Evolutionary conservation across 305 asterid genomes (phyloP).

Genomic region (Ilex paraguariensis): DNA sequence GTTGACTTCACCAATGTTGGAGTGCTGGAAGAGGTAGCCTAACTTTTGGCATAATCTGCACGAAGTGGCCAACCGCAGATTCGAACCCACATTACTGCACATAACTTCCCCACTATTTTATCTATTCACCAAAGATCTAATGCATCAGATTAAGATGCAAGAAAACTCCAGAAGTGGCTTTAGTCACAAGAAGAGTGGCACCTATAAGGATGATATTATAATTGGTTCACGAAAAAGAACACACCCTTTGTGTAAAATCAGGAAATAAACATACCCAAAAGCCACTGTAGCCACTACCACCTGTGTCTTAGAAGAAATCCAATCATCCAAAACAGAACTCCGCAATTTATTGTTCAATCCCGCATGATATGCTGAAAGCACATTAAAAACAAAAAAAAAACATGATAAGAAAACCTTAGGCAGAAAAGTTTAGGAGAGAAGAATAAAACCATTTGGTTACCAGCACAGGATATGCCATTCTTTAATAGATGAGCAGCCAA

Average conservation of each 20-base stretch:
- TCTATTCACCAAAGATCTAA: too few relatives aligned
- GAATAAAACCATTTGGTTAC: slow-evolving; percentile 35
- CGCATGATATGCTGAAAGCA: slow-evolving; percentile 82
- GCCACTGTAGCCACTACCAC: slow-evolving; percentile 97
- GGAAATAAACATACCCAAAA: slow-evolving; percentile 64
- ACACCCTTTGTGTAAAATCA: background rate
- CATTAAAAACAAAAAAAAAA: slow-evolving; percentile 13
- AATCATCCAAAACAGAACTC: slow-evolving; percentile 79
- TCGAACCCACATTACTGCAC: too few relatives aligned
- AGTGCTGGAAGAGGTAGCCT: too few relatives aligned
- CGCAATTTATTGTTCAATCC: slow-evolving; percentile 81
- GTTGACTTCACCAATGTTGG: too few relatives aligned
- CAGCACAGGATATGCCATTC: slow-evolving; percentile 80
- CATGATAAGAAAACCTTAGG: too few relatives aligned
- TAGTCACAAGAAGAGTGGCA: background rate
- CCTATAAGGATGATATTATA: background rate
- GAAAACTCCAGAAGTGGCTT: background rate
- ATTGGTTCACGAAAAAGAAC: too few relatives aligned
- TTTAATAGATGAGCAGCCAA: slow-evolving; percentile 67
- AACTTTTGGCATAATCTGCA: too few relatives aligned
- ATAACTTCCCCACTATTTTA: too few relatives aligned
- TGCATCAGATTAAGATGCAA: background rate
- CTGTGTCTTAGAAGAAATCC: slow-evolving; percentile 92
- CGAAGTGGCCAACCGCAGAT: too few relatives aligned
- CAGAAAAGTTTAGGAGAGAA: slow-evolving; percentile 3